These are phyloP conservation scores for Cercospora janseana DNA, from an alignment of 2,329 filamentous ascomycete genomes.

Conservation along the genomic window DNA sequence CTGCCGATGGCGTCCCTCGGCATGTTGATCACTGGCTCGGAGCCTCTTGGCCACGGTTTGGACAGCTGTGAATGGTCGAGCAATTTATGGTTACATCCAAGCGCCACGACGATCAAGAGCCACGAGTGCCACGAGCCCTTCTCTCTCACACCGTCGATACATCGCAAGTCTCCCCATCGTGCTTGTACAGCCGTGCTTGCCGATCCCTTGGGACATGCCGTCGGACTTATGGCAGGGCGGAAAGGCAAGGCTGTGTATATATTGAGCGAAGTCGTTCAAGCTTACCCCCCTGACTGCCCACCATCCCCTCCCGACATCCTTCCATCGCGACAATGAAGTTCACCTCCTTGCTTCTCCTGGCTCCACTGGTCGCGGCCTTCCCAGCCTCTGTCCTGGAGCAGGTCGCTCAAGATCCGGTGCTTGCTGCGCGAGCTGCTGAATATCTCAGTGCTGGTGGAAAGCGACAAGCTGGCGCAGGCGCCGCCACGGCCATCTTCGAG, in stretches of 20 bases:
- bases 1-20: no score
- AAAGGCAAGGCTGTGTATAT: conserved; percentile 2
- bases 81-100: conserved; percentile 8
- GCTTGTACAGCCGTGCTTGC: not conserved
- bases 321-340: conserved; percentile 16
- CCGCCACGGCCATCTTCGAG: conserved; percentile 29
- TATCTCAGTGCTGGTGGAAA: conserved; percentile 25
- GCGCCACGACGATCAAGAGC: conserved; percentile 3
- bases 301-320: not conserved
- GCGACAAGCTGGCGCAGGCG: conserved; percentile 26
- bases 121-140: not conserved
- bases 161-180: not conserved
- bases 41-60: no score
- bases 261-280: not conserved
- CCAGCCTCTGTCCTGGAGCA: conserved; percentile 17
- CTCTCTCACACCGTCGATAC: conserved; percentile 4
- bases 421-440: conserved; percentile 16
- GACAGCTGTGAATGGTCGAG: not conserved
- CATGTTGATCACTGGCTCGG: no score
- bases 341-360: conserved; percentile 7
- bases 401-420: conserved; percentile 12
- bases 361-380: conserved; percentile 19
- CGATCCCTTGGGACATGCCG: no score
- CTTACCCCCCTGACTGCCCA: not conserved
- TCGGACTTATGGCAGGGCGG: no score